These are phyloP conservation scores for Picochlorum sp. DNA, from an alignment of 139 green algal species.

Conservation along the genomic window DNA sequence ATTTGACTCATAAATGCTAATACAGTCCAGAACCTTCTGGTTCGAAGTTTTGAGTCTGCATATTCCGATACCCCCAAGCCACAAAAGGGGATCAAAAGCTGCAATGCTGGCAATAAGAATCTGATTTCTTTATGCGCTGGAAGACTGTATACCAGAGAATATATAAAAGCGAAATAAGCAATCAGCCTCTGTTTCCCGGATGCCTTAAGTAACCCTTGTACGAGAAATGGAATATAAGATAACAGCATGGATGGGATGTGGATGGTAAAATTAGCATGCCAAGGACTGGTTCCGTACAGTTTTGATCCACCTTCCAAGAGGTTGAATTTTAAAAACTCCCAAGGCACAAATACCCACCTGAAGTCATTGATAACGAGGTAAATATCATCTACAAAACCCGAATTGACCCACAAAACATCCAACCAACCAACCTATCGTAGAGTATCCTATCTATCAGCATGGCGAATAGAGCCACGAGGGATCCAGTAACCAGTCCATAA, in stretches of 20 bases:
- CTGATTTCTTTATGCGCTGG: slow-evolving; percentile 48
- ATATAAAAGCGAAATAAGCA: slow-evolving; percentile 7
- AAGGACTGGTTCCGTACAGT: slow-evolving; percentile 51
- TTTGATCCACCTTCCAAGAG: slow-evolving; percentile 32
- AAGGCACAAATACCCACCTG: slow-evolving; percentile 39
- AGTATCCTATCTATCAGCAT: neutral
- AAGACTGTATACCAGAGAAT: slow-evolving; percentile 27
- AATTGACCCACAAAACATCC: neutral
- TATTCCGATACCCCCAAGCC: slow-evolving; percentile 1
- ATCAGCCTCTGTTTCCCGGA: neutral
- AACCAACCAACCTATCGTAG: neutral
- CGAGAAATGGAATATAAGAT: slow-evolving; percentile 22
- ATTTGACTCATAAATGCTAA: slow-evolving; percentile 17
- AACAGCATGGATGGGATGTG: slow-evolving; percentile 20
- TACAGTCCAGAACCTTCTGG: neutral
- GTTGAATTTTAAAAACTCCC: slow-evolving; percentile 63
- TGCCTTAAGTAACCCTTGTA: neutral
- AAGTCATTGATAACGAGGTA: neutral
- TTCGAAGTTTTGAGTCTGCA: neutral
- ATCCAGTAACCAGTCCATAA: neutral
- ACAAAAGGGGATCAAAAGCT: slow-evolving; percentile 30
- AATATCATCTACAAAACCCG: neutral
- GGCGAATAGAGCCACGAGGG: neutral
- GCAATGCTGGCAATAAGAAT: slow-evolving; percentile 38
- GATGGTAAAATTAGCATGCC: slow-evolving; percentile 58